Evolutionary conservation across 140 eudicot species (phyloP).

Genomic region (Oenanthe javanica): DNA sequence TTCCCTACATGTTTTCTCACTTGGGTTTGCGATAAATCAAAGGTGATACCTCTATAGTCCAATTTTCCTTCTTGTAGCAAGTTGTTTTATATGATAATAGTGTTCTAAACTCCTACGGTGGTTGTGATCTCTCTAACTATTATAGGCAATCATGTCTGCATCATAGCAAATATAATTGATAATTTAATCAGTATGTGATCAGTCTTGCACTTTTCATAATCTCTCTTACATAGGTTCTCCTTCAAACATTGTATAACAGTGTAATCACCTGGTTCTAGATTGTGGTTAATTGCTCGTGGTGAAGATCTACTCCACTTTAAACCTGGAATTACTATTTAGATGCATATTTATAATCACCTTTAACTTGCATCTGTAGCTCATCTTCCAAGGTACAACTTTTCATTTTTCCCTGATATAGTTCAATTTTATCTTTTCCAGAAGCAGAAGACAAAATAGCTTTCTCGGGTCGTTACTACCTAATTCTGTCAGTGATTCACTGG

Average conservation of each 20-base stretch:
- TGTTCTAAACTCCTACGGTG: not conserved
- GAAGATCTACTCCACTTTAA: not conserved
- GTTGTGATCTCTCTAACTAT: not conserved
- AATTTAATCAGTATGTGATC: not conserved
- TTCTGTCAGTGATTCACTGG: conserved; percentile 69
- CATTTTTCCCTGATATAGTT: not conserved
- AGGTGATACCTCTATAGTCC: conserved; percentile 39
- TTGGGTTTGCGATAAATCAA: conserved; percentile 50
- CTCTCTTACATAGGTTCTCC: not conserved
- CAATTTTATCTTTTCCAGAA: conserved; percentile 24
- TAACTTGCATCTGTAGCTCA: not conserved
- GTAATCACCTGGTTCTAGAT: not conserved
- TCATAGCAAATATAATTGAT: not conserved
- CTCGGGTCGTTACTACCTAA: conserved; percentile 70
- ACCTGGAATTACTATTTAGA: not conserved
- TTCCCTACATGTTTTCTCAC: conserved; percentile 66
- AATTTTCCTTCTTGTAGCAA: not conserved
- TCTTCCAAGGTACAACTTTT: not conserved
- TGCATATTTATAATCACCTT: not conserved
- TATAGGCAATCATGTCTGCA: not conserved
- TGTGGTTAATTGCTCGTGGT: not conserved
- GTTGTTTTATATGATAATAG: not conserved
- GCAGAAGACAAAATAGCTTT: conserved; percentile 57
- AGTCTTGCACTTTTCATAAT: not conserved
- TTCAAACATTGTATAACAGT: not conserved